Evolutionary conservation across 1,139 yeast species (phyloP).

Genomic region (Geotrichum armillariae): DNA sequence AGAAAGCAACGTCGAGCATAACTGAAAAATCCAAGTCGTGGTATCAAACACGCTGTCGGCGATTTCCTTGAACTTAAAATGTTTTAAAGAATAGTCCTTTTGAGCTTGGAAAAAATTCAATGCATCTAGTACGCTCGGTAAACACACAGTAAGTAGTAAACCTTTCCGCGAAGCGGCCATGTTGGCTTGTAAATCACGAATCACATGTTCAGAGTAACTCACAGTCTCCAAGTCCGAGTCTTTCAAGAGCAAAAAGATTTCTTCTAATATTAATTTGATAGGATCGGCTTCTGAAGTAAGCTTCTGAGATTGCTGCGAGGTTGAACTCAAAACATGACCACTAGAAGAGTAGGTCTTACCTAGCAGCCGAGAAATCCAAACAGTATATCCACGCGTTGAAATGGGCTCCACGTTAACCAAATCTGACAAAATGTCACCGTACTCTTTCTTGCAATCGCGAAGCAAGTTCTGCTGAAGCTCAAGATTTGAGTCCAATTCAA

Average conservation of each 20-base stretch:
- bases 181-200: constrained; percentile 7
- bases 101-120: constrained; percentile 3
- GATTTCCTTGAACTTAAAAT: background rate
- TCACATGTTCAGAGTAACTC: constrained; percentile 10
- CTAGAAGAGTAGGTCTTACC: constrained; percentile 11
- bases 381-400: constrained; percentile 12
- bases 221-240: constrained; percentile 9
- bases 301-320: background rate
- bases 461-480: constrained; percentile 6
- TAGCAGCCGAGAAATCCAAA: constrained; percentile 16
- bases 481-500: constrained; percentile 13
- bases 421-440: background rate
- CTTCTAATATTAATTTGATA: constrained; percentile 2
- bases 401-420: constrained; percentile 5
- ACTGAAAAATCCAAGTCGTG: constrained; percentile 11
- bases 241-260: background rate
- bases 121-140: background rate
- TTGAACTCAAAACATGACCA: background rate
- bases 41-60: background rate
- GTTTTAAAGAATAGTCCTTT: background rate
- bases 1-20: constrained; percentile 11
- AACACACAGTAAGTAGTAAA: background rate
- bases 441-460: background rate
- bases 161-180: background rate
- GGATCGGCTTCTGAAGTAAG: constrained; percentile 3